These are phyloP conservation scores for Groenewaldozyma sp. DNA, from an alignment of 1,139 yeast species.

Conservation along the genomic window DNA sequence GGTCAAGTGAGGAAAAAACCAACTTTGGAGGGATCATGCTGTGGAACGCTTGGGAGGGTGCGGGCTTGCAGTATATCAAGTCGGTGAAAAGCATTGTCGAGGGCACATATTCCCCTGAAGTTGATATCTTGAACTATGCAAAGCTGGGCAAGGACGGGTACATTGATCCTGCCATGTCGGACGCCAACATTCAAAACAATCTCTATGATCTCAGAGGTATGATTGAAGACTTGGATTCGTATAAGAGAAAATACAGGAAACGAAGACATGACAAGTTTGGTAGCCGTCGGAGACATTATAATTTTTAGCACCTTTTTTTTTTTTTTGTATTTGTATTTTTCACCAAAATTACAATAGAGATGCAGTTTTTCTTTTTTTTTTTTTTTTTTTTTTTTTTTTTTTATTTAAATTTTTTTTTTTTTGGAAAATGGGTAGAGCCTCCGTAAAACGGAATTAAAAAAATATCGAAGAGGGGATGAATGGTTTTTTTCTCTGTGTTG, in stretches of 20 bases:
- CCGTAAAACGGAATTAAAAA: not conserved
- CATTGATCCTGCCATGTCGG: not conserved
- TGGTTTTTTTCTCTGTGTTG: too few species aligned
- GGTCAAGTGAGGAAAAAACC: constrained; percentile 18
- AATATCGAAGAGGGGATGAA: not conserved
- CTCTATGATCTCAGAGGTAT: not conserved
- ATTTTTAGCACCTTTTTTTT: not conserved
- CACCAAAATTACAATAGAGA: not conserved
- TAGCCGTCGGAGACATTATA: not conserved
- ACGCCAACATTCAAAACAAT: not conserved
- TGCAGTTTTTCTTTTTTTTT: too few species aligned
- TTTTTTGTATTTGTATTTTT: too few species aligned
- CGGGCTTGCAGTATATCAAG: not conserved
- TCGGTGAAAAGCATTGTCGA: not conserved
- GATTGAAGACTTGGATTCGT: not conserved
- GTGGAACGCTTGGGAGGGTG: constrained; percentile 64
- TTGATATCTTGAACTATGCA: not conserved
- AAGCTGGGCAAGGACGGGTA: not conserved
- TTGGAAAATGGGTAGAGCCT: not conserved
- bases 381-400: too few species aligned
- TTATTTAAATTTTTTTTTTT: too few species aligned
- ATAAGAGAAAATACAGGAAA: not conserved
- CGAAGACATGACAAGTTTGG: not conserved
- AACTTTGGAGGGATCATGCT: constrained; percentile 77
- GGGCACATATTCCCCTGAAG: not conserved